These are phyloP conservation scores for Pleurotus ostreatus DNA, from an alignment of 768 basidiomycete genomes.

Conservation along the genomic window DNA sequence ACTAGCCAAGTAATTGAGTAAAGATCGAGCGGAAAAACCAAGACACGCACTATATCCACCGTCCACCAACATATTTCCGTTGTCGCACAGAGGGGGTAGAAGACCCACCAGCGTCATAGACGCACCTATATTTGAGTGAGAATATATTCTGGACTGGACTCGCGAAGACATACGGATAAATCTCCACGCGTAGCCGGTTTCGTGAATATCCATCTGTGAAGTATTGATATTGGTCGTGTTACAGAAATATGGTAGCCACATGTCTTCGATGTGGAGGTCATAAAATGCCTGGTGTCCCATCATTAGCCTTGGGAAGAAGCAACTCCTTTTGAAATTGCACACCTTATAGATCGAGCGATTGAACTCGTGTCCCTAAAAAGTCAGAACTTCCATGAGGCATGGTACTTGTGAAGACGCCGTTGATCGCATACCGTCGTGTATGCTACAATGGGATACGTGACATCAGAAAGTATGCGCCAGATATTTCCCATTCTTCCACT, in stretches of 20 bases:
- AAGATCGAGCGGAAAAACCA: background rate
- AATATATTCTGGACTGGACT: background rate
- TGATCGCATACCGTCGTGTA: slow-evolving; percentile 68
- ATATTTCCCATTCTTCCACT: slow-evolving; percentile 89
- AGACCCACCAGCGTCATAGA: slow-evolving; percentile 98
- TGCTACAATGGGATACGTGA: slow-evolving; percentile 88
- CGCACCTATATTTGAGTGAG: slow-evolving; percentile 51
- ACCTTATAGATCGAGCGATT: slow-evolving; percentile 94
- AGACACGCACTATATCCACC: slow-evolving; percentile 73
- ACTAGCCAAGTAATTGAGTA: slow-evolving; percentile 39
- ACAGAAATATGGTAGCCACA: slow-evolving; percentile 99
- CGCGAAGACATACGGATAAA: slow-evolving; percentile 60
- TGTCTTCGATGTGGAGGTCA: slow-evolving; percentile 92
- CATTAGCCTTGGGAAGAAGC: background rate
- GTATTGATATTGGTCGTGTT: slow-evolving; percentile 97
- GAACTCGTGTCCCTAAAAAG: slow-evolving; percentile 83
- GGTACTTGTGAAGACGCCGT: slow-evolving; percentile 7
- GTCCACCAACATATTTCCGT: slow-evolving; percentile 89
- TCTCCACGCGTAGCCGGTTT: slow-evolving; percentile 98
- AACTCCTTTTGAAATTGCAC: background rate
- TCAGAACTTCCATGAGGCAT: slow-evolving; percentile 1
- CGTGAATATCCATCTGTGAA: slow-evolving; percentile 95
- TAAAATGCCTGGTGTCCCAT: slow-evolving; percentile 67
- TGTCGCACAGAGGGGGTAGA: slow-evolving; percentile 90
- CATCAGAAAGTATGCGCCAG: slow-evolving; percentile 90